A percentile compares a stretch with the other conserved stretches of the same genome.
Conservation (phyloP, 495 filamentous ascomycete species). For the Lophiostoma macrostomum region DNA sequence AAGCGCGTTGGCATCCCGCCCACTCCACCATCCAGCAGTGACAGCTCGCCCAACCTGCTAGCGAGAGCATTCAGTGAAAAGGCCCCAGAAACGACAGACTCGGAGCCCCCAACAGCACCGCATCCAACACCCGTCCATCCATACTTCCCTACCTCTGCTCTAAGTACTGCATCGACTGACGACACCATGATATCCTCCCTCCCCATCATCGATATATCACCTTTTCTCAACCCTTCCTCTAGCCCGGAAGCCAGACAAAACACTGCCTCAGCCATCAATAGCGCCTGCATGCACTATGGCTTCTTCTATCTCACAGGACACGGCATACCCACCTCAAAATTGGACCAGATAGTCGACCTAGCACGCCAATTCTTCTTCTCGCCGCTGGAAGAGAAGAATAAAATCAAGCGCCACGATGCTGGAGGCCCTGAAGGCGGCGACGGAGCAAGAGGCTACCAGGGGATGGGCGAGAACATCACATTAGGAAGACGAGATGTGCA, state of each 20-base stretch:
- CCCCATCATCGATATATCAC: slow-evolving; percentile 35
- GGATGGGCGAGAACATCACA: slow-evolving; percentile 37
- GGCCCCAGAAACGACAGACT: too few relatives aligned
- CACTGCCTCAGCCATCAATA: slow-evolving; percentile 21
- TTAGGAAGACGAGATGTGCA: slow-evolving; percentile 30
- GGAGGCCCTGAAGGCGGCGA: slow-evolving; percentile 29
- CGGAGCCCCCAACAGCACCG: too few relatives aligned
- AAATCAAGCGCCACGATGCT: slow-evolving; percentile 32
- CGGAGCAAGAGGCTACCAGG: slow-evolving; percentile 38
- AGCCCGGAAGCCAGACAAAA: slow-evolving; percentile 6
- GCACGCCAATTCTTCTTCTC: slow-evolving; percentile 38
- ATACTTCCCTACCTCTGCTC: too few relatives aligned
- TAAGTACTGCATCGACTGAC: too few relatives aligned
- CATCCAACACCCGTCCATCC: too few relatives aligned
- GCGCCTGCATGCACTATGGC: slow-evolving; percentile 34
- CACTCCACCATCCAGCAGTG: too few relatives aligned
- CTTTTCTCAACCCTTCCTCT: slow-evolving; percentile 28
- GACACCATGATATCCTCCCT: slow-evolving; percentile 7
- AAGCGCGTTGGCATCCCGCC: too few relatives aligned
- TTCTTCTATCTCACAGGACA: slow-evolving; percentile 43
- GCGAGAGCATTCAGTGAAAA: too few relatives aligned
- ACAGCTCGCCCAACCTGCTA: too few relatives aligned
- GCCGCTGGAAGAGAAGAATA: slow-evolving; percentile 30
- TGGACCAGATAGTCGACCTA: slow-evolving; percentile 30
- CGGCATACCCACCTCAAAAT: slow-evolving; percentile 30